Evolutionary conservation across 148 eudicot genomes (phyloP).

Genomic region (Nepenthes mirabilis): DNA sequence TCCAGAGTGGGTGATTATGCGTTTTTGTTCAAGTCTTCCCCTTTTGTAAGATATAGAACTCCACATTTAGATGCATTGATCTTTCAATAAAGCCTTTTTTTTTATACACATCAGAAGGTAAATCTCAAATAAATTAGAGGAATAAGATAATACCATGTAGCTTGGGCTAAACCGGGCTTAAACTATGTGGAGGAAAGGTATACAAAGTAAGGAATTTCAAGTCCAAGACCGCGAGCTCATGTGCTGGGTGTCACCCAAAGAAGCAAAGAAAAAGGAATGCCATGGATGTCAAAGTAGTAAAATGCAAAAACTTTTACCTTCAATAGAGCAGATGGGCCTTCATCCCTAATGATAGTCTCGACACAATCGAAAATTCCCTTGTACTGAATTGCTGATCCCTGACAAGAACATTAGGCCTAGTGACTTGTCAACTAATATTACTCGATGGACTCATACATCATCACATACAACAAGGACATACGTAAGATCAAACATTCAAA

Average conservation of each 20-base stretch:
- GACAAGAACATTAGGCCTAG: conserved; percentile 2
- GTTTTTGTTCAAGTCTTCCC: too few relatives aligned
- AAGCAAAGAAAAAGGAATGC: background rate
- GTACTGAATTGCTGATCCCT: conserved; percentile 89
- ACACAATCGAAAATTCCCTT: conserved; percentile 75
- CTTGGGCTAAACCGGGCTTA: too few relatives aligned
- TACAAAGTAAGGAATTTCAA: too few relatives aligned
- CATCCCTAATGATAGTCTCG: conserved; percentile 59
- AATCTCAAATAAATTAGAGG: too few relatives aligned
- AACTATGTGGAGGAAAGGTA: too few relatives aligned
- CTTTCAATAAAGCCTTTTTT: too few relatives aligned
- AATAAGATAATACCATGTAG: too few relatives aligned
- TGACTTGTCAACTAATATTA: background rate
- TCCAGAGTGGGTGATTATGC: too few relatives aligned
- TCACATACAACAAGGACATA: background rate
- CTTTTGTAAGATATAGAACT: too few relatives aligned
- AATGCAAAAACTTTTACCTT: conserved; percentile 33
- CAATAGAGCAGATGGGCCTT: conserved; percentile 74
- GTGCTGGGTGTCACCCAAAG: background rate
- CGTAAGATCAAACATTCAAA: background rate
- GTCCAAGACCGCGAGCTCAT: too few relatives aligned
- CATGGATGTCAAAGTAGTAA: background rate
- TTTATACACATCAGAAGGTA: too few relatives aligned
- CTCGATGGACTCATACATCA: background rate
- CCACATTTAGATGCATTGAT: too few relatives aligned